phyloP scores from a whole-genome alignment of 306 rosid genomes.

The Prunus mira region DNA sequence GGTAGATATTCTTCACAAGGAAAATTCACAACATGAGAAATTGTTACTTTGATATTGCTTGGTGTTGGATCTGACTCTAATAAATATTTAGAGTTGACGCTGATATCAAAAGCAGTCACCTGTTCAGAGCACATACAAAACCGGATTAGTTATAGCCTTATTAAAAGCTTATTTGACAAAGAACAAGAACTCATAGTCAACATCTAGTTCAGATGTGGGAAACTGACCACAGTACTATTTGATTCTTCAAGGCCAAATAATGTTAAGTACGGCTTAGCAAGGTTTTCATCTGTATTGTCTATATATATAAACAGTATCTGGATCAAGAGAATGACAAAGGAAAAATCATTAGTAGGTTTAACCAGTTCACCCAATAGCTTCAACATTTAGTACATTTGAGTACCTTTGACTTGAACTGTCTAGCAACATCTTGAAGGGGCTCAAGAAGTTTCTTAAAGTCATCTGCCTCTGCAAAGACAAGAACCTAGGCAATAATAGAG shows the following conservation, averaged over 20 bases:
- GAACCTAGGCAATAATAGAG: conserved; percentile 48
- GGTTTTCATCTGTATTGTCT: conserved; percentile 75
- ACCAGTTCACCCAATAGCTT: conserved; percentile 12
- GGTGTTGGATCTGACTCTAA: conserved; percentile 62
- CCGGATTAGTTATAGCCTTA: conserved; percentile 14
- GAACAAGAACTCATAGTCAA: background rate
- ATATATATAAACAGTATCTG: conserved; percentile 72
- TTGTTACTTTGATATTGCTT: conserved; percentile 68
- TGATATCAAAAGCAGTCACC: conserved; percentile 81
- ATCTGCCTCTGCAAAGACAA: conserved; percentile 54
- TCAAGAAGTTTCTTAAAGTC: conserved; percentile 56
- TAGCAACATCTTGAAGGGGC: conserved; percentile 70
- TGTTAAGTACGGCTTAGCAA: conserved; percentile 85
- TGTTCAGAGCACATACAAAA: conserved; percentile 29
- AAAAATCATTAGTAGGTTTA: conserved; percentile 9
- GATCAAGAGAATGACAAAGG: conserved; percentile 29
- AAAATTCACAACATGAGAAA: conserved; percentile 11
- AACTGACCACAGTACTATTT: conserved; percentile 67
- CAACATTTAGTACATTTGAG: conserved; percentile 21
- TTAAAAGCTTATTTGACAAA: background rate
- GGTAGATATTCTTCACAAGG: conserved; percentile 1
- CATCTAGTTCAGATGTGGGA: conserved; percentile 9
- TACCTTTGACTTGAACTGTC: conserved; percentile 83
- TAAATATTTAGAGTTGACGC: conserved; percentile 69
- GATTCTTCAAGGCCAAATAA: conserved; percentile 90